Base-by-base conservation (phyloP, 176 grass and related monocot genomes). In the Thalia dealbata region DNA sequence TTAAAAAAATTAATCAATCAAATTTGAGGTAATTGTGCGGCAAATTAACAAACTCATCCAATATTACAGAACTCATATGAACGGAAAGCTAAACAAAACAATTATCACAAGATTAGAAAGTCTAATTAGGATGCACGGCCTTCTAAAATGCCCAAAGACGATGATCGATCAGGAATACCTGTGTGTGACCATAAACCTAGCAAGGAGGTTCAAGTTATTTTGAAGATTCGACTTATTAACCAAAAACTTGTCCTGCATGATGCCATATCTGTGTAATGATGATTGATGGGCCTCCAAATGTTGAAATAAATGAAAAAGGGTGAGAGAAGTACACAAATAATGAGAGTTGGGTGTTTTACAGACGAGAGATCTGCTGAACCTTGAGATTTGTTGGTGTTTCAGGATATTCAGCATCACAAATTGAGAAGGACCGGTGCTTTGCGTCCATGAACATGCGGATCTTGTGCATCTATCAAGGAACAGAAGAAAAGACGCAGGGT, bases 251-350 rank as follows among this genome's bases (percentile, higher is more conserved):
- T 43, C 72, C 29, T 59, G 72, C 72, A 42, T 24, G 72, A 50
- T 60, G 50, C 52, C 52, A 59, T 60, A 74, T 58, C 52, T 60
- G 52, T 24, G 52, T 35, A n/a, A n/a, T n/a, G 59, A 60, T 60
- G 18, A 22, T 42, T 41, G 52, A 30, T 58, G 52, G 52, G 52
- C 10, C 32, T 41, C 11, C 72, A 60, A 60, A 59, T 74, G 52
- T 50, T 50, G 24, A n/a, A 74, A 74, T 74, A 74, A 73, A 74
- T 74, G 18, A 74, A 23, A 35, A 23, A 35, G 28, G 51, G 28
- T 60, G 67, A 46, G 23, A 59, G 54, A 42, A 71, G 45, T 16
- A 71, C 32, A 59, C 29, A 74, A 38, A 24, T 21, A 35, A 74
- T n/a, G 32, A 60, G 50, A 59, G 19, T 74, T 28, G 11, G 30